Conservation (phyloP, 1,284 basidiomycete genomes). For the Boletellus dicymbophilus region DNA sequence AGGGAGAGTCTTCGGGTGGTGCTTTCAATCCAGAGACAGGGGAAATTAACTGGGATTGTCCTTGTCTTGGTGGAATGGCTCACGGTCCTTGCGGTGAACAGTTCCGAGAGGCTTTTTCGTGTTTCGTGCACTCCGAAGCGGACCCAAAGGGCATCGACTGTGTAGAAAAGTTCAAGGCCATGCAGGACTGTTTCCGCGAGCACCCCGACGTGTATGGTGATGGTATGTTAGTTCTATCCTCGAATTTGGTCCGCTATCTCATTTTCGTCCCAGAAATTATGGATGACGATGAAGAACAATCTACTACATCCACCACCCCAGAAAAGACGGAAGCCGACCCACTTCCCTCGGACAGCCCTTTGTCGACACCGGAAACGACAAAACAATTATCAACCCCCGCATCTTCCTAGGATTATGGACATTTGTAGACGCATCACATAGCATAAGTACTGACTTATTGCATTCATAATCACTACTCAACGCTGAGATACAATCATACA, state of each 20-base stretch:
- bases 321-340: conserved; percentile 11
- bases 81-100: conserved; percentile 94
- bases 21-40: conserved; percentile 93
- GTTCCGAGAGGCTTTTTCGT: conserved; percentile 96
- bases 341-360: conserved; percentile 3
- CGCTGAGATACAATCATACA: conserved; percentile 18
- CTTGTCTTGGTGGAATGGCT: conserved; percentile 98
- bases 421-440: conserved; percentile 23
- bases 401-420: conserved; percentile 23
- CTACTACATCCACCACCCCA: conserved; percentile 1
- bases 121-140: conserved; percentile 92
- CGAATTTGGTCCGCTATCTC: conserved; percentile 1
- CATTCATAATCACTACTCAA: conserved; percentile 36
- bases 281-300: conserved; percentile 50
- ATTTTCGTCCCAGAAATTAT: conserved; percentile 51
- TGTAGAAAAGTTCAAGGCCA: conserved; percentile 95
- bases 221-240: conserved; percentile 53
- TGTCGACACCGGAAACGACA: conserved; percentile 7
- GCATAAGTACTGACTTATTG: conserved; percentile 25
- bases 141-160: conserved; percentile 99
- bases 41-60: conserved; percentile 99
- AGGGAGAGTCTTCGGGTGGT: conserved; percentile 42
- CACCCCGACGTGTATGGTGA: conserved; percentile 96
- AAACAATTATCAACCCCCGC: conserved; percentile 12
- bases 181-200: conserved; percentile 98